Evolutionary conservation across 2,329 filamentous ascomycete genomes (phyloP), one percentile per base, ranked within the genome.

Genomic region (Phialophora tarda): DNA sequence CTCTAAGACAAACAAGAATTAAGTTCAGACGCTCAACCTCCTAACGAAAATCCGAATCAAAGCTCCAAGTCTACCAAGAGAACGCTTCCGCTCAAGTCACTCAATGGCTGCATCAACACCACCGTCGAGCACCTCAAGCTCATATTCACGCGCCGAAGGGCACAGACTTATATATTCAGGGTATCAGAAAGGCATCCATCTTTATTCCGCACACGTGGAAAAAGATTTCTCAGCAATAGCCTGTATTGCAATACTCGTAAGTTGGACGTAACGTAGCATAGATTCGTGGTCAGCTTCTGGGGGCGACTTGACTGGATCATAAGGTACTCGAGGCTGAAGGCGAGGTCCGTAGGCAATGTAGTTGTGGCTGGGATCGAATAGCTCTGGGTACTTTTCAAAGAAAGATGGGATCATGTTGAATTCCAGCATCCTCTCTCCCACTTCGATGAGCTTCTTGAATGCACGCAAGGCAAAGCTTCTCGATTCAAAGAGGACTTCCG

Each of bases 331-430:
- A 56, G 53, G 53, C 53, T 30, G 53, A 56, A 56, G 53, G 26
- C 17, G 53, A 8, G 53, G 53, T 30, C 53, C 53, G 53, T 56
- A 30, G 23, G 53, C 53, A n/a, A 56, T 30, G 53, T 56, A 30
- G 53, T 56, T 56, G 53, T 56, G n/a, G 30, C 3, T 28, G 23
- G 58, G 6, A 44, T 62, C 60, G 24, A 32, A 61, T 24, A 64
- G 50, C 26, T 61, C 56, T 4, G 62, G 62, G 23, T 64, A 54
- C 34, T 64, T 64, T 59, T 64, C 56, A 28, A 64, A 64, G 30
- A 64, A 64, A 8, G 41, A 17, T 10, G 62, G 62, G 32, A 26
- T 44, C 44, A 64, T 44, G n/a, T 44, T 26, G 57, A 64, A 60
- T 12, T 44, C 30, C 44, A 48, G 21, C 11, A 26, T 30, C 44